phyloP scores from a whole-genome alignment of 257 asterid genomes.

The Ilex asprella region DNA sequence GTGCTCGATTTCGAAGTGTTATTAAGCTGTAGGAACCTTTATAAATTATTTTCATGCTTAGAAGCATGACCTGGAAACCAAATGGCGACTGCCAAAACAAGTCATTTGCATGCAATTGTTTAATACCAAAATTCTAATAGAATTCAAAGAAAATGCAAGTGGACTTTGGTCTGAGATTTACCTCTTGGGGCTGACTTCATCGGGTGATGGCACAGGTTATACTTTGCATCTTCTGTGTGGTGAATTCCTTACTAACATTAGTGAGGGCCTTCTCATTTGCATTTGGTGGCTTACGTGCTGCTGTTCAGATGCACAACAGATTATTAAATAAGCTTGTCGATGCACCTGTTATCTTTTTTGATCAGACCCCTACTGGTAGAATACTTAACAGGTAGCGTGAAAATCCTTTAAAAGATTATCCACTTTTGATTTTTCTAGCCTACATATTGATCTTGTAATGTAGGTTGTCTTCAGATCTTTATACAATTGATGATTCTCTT shows the following conservation, averaged over 20 bases:
- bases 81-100: too few species aligned
- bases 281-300: slow-evolving; percentile 87
- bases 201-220: slow-evolving; percentile 39
- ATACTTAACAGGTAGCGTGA: slow-evolving; percentile 77
- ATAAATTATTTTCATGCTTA: too few species aligned
- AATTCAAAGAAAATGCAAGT: too few species aligned
- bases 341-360: slow-evolving; percentile 77
- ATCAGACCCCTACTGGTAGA: slow-evolving; percentile 89
- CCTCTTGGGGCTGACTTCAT: too few species aligned
- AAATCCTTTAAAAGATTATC: slow-evolving; percentile 9
- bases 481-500: slow-evolving; percentile 92
- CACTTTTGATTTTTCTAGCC: neutral
- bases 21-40: too few species aligned
- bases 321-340: slow-evolving; percentile 54
- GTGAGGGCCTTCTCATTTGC: slow-evolving; percentile 89
- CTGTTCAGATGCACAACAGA: slow-evolving; percentile 60
- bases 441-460: slow-evolving; percentile 30
- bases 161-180: too few species aligned
- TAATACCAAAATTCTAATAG: too few species aligned
- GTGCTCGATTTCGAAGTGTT: too few species aligned
- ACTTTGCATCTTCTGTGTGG: slow-evolving; percentile 68
- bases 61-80: too few species aligned
- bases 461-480: slow-evolving; percentile 94
- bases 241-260: slow-evolving; percentile 67
- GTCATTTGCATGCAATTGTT: too few species aligned